phyloP scores from a whole-genome alignment of 164 flowering plant species.

The Chimonanthus salicifolius region DNA sequence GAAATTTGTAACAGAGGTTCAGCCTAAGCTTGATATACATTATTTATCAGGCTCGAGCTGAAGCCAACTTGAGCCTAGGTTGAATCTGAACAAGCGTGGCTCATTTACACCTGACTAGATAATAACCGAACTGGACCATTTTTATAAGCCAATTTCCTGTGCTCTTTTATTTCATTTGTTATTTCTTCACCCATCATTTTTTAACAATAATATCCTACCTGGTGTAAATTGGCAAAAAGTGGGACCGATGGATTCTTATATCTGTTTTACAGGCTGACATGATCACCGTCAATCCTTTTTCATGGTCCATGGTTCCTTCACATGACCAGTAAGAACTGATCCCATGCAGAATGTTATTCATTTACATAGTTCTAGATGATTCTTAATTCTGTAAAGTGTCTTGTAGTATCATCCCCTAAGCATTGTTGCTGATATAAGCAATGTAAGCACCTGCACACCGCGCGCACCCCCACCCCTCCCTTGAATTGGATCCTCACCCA shows the following conservation, averaged over 20 bases:
- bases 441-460: no score
- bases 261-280: constrained; percentile 61
- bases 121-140: no score
- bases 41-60: no score
- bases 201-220: background rate
- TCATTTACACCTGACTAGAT: no score
- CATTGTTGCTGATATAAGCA: no score
- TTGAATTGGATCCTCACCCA: no score
- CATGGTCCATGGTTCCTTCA: constrained; percentile 86
- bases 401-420: background rate
- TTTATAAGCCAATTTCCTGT: background rate
- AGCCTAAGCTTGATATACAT: no score
- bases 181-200: constrained; percentile 1
- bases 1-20: no score
- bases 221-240: background rate
- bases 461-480: no score
- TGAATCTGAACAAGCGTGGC: no score
- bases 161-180: background rate
- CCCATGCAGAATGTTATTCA: background rate
- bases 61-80: no score
- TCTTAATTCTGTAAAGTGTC: background rate
- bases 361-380: background rate
- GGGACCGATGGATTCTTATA: constrained; percentile 10
- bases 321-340: constrained; percentile 60
- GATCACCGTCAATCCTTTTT: constrained; percentile 57